A percentile compares a stretch with the other conserved stretches of the same genome.
Evolutionary conservation across 2,329 filamentous ascomycete genomes (phyloP).

Genomic region (Fusarium beomiforme): DNA sequence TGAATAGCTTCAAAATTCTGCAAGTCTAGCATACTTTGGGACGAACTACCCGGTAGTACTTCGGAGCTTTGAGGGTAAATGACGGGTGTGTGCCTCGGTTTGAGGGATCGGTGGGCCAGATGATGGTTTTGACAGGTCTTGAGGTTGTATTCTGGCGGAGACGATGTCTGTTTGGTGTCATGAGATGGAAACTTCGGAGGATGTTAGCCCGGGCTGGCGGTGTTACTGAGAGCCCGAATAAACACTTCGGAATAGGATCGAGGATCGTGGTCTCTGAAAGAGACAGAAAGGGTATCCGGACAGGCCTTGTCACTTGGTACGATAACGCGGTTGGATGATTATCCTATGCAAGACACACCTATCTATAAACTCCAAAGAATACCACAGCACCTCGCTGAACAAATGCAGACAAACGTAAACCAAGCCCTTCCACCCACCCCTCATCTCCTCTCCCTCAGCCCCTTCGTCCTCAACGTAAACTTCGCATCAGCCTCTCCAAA

Average conservation of each 20-base stretch:
- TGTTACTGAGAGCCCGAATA: background rate
- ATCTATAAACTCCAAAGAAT: slow-evolving; percentile 7
- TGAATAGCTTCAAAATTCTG: background rate
- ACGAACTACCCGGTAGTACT: background rate
- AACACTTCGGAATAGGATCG: too few species aligned
- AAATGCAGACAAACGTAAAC: background rate
- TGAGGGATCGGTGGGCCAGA: background rate
- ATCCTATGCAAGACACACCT: background rate
- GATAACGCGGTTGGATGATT: background rate
- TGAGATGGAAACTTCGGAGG: background rate
- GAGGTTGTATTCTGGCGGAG: background rate
- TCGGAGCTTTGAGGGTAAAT: background rate
- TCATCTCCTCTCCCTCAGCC: slow-evolving; percentile 57
- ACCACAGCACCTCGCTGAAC: slow-evolving; percentile 13
- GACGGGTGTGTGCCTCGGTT: background rate
- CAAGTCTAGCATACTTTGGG: background rate
- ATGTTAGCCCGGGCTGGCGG: background rate
- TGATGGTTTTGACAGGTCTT: background rate
- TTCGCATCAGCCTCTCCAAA: slow-evolving; percentile 59
- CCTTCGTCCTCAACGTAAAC: slow-evolving; percentile 65
- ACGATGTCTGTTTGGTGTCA: background rate
- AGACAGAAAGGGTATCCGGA: too few species aligned
- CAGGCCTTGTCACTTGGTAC: too few species aligned
- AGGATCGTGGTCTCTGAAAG: too few species aligned
- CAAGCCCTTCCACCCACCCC: background rate